Evolutionary conservation across 805 yeast species (phyloP), one percentile per base, ranked within the genome.

Genomic region (Wickerhamomyces xylosicus): DNA sequence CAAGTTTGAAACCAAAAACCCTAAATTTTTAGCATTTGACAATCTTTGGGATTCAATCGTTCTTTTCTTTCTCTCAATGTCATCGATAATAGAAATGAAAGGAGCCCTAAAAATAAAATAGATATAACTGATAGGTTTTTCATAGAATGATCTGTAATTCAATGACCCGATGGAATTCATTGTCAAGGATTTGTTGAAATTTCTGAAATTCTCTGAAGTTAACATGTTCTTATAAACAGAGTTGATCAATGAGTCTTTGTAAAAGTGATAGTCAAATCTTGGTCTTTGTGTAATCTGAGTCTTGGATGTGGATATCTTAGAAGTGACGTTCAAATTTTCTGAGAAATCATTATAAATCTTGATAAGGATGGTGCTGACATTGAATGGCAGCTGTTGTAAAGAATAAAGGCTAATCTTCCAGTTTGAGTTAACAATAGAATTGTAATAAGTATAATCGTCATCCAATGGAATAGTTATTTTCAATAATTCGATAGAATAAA

Each of bases 401-500:
- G 67, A 47, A 41, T 70, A 70, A 1, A 68, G 16, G 3, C 52
- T 36, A 15, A 58, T 41, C 21, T 62, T 58, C 16, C 51, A 45
- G 2, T 51, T 52, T 4, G 68, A 62, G 11, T 59, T 47, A 3
- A 61, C 47, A 0, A 65, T 50, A 2, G 54, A 37, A 20, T 72
- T 71, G 63, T 69, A 74, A 48, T 73, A 75, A 25, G 56, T 55
- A n/a, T 72, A 46, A 44, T 69, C 71, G 32, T 64, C 65, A 18
- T 57, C 42, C 13, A 72, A 45, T 8, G 72, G 68, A 4, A 70
- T 44, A 2, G 79, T 71, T 14, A 58, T 54, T 6, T 50, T 48
- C 31, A 74, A 49, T 20, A 72, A 47, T 2, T 53, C 44, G 21
- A 63, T 53, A 16, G 63, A 45, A 6, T 59, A 39, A 16, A 54